Evolutionary conservation across 2,329 filamentous ascomycete genomes (phyloP), one percentile per base, ranked within the genome.

Genomic region (Macroventuria anomochaeta): DNA sequence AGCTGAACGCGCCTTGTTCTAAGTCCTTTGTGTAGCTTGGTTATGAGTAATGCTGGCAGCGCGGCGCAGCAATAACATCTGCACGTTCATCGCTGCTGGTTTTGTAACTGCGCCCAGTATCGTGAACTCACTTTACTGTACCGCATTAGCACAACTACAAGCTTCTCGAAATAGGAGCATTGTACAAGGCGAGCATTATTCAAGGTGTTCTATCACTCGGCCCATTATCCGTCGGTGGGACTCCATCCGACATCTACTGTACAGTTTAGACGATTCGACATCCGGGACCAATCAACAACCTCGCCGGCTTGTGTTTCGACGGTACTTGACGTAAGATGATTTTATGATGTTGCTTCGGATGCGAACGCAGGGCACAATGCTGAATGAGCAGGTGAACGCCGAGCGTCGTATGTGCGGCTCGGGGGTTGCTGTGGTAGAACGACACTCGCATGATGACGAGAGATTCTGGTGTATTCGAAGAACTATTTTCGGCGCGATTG

Each of bases 351-450:
- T n/a, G n/a, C n/a, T n/a, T n/a, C n/a, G n/a, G n/a, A n/a, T n/a
- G n/a, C n/a, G n/a, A n/a, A n/a, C n/a, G n/a, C n/a, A n/a, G 40
- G 26, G 36, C 23, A 36, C 3, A 26, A 15, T 25, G 20, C 23
- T 11, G 7, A 36, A 21, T 25, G 38, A 26, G 25, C 43, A 33
- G 21, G 17, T 48, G 33, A n/a, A 39, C 21, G 34, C 17, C 28
- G n/a, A 12, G n/a, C 13, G 38, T 42, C 38, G 46, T 50, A 50
- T 38, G 31, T 54, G 51, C 43, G 44, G 44, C 38, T 43, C 34
- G 23, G 37, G n/a, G 6, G n/a, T 18, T 17, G 11, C 28, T 26
- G 34, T 29, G 18, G 44, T 29, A 44, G 39, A 49, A 46, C 34
- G 11, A 21, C 29, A 7, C 29, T 40, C 26, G 44, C 39, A 49